Evolutionary conservation across 2,329 filamentous ascomycete genomes (phyloP), one percentile per base, ranked within the genome.

Genomic region (Orbilia javanica): DNA sequence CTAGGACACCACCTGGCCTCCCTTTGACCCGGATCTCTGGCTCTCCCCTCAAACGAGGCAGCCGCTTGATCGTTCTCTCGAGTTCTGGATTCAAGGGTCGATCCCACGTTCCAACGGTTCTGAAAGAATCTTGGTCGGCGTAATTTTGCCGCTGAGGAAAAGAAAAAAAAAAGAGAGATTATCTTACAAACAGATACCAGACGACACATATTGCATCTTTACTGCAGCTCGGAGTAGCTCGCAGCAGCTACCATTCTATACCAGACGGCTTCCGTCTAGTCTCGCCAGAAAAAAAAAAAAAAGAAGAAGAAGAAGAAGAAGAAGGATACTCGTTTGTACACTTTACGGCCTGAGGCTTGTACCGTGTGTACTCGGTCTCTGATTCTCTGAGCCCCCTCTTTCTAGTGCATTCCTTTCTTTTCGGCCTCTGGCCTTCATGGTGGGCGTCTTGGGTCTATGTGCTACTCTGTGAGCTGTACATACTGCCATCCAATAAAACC

Each of bases 401-500:
- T 46, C 60, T 66, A 25, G 50, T 31, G 29, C 57, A 70, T 66
- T 65, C 55, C 62, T 77, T 53, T n/a, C 46, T 13, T 50, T n/a
- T 64, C 22, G n/a, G 22, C 22, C 18, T 42, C 46, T 66, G 11
- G 27, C 18, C 11, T 60, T 15, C 13, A 57, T 36, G 15, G 31
- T 8, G 48, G 36, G 36, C 25, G 36, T 46, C 64, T 65, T 48
- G 22, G 34, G 42, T 22, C 44, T 31, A 34, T 65, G 65, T 76
- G 34, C 72, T 39, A 48, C 72, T 69, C 10, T 42, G 20, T 65
- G 57, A 70, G 36, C 65, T 57, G 65, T 31, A 57, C 73, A 69
- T 29, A 39, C 57, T 8, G 22, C 48, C 27, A n/a, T 52, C 50
- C 60, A 55, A 29, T 27, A 31, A 29, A 55, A 46, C 31, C 48